Conservation (phyloP, 169 alveolate genomes). For the Plasmodium blacklocki region DNA sequence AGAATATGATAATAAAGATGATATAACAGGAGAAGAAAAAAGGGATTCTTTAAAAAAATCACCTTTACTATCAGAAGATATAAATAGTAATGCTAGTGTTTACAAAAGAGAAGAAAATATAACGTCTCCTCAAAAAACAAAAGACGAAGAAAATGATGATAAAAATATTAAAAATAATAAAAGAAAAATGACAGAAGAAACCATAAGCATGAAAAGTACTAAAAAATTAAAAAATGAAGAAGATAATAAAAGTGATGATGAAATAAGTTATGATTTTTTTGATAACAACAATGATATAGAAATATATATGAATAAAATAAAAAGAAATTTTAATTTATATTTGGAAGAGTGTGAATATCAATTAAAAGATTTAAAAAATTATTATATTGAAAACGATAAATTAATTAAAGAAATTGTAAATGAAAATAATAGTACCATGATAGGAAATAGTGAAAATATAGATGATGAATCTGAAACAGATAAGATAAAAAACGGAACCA, state of each 20-base stretch:
- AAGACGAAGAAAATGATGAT: constrained; percentile 39
- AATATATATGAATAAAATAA: constrained; percentile 46
- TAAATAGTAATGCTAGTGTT: constrained; percentile 3
- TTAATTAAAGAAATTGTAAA: constrained; percentile 63
- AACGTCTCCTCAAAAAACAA: constrained; percentile 3
- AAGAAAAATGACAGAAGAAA: constrained; percentile 32
- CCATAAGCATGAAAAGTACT: not conserved
- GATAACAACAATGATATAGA: constrained; percentile 37
- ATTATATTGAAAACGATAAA: constrained; percentile 57
- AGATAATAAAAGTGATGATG: not conserved
- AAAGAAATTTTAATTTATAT: constrained; percentile 26
- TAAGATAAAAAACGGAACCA: not conserved
- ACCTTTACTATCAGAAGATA: not conserved
- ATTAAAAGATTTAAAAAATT: constrained; percentile 28
- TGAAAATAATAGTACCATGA: constrained; percentile 42
- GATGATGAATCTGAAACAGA: not conserved
- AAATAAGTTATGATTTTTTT: constrained; percentile 42
- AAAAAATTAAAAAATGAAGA: constrained; percentile 49
- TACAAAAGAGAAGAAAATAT: constrained; percentile 14
- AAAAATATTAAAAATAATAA: constrained; percentile 23
- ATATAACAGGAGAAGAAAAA: constrained; percentile 17
- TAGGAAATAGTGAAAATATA: not conserved
- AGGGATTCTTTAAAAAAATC: constrained; percentile 8
- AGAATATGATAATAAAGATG: not conserved
- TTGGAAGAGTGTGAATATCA: constrained; percentile 72